A percentile compares a stretch with the other conserved stretches of the same genome.
Conservation (phyloP, 345 rosid species). For the Melaleuca alternifolia region DNA sequence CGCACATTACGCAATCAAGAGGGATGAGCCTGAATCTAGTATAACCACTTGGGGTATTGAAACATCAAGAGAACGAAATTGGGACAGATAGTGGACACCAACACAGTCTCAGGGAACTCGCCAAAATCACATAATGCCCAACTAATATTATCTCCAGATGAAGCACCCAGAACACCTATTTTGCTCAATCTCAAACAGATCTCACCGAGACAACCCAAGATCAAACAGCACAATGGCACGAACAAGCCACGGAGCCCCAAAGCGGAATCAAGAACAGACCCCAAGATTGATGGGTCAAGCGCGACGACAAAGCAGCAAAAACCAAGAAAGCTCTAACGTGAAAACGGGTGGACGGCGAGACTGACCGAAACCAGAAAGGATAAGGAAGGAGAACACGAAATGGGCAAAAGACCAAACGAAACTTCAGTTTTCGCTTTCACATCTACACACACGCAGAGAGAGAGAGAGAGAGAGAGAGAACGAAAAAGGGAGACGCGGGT, state of each 20-base stretch:
- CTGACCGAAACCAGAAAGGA: neutral
- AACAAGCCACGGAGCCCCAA: neutral
- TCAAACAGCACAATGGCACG: neutral
- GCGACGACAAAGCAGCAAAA: neutral
- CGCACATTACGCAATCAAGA: neutral
- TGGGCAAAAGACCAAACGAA: neutral
- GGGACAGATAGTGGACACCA: neutral
- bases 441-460: neutral
- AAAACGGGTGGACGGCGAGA: neutral
- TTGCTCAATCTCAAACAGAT: neutral
- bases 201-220: neutral
- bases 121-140: neutral
- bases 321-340: neutral
- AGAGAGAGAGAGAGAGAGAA: neutral
- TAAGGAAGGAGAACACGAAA: neutral
- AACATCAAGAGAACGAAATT: neutral
- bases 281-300: neutral
- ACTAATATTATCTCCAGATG: neutral
- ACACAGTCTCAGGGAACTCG: neutral
- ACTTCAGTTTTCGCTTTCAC: slow-evolving; percentile 9
- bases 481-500: neutral
- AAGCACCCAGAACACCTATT: neutral
- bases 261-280: neutral
- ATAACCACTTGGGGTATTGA: neutral
- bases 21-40: neutral